Conservation (phyloP, 257 asterid genomes). For the Primulina eburnea region DNA sequence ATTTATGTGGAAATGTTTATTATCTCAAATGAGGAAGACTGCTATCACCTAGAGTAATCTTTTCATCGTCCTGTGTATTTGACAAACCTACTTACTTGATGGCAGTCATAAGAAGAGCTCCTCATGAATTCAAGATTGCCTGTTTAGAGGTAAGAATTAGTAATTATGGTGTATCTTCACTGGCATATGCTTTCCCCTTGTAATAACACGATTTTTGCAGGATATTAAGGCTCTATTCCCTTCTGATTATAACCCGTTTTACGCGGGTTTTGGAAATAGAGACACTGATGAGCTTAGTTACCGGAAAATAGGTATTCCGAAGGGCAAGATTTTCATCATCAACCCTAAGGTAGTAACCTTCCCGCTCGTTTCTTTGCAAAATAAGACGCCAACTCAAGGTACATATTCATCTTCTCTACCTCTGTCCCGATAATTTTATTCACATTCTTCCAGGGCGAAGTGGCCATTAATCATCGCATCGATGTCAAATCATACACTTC, state of each 20-base stretch:
- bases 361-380: neutral
- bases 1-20: too few relatives aligned
- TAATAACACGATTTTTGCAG: slow-evolving; percentile 39
- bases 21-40: neutral
- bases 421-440: neutral
- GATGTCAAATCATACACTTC: slow-evolving; percentile 96
- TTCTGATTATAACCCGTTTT: slow-evolving; percentile 87
- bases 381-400: neutral
- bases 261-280: slow-evolving; percentile 98
- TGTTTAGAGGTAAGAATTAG: slow-evolving; percentile 82
- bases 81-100: slow-evolving; percentile 24
- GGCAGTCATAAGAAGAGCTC: slow-evolving; percentile 95
- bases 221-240: slow-evolving; percentile 99
- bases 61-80: neutral
- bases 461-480: slow-evolving; percentile 82
- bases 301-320: slow-evolving; percentile 94
- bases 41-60: neutral
- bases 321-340: slow-evolving; percentile 94
- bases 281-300: slow-evolving; percentile 98
- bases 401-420: slow-evolving; percentile 6
- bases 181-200: neutral
- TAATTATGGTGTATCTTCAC: neutral
- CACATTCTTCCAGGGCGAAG: slow-evolving; percentile 77
- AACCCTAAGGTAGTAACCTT: slow-evolving; percentile 74
- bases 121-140: slow-evolving; percentile 97